phyloP scores from a whole-genome alignment of 2,329 filamentous ascomycete species.

The Sclerotinia borealis region DNA sequence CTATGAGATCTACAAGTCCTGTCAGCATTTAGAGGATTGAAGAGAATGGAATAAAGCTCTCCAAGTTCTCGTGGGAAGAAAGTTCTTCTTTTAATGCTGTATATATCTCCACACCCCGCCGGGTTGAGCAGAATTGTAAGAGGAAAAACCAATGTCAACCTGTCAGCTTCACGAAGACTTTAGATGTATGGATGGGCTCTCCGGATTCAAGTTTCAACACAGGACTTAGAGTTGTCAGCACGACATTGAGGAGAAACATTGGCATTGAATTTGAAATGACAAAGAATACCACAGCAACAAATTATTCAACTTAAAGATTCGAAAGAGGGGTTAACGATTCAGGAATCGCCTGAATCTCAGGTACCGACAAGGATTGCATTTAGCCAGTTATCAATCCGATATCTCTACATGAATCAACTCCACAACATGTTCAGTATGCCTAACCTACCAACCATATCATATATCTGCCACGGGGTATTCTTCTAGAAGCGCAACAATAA shows the following conservation, averaged over 20 bases:
- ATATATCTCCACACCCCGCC: not conserved
- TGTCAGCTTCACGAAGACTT: not conserved
- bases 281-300: not conserved
- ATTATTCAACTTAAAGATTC: not conserved
- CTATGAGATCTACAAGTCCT: not conserved
- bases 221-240: not conserved
- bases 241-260: not conserved
- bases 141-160: no score
- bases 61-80: not conserved
- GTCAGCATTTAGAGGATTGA: not conserved
- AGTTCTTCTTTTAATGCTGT: not conserved
- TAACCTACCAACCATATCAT: not conserved
- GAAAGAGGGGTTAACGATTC: not conserved
- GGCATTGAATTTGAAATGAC: not conserved
- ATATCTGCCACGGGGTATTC: not conserved
- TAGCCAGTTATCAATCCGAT: not conserved
- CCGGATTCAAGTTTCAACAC: not conserved
- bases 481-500: not conserved
- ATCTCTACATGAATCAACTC: not conserved
- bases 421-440: not conserved
- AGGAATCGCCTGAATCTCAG: slow-evolving; percentile 2
- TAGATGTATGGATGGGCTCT: no score
- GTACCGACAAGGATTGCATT: not conserved
- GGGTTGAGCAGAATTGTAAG: not conserved
- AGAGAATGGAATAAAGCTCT: not conserved